Evolutionary conservation across 306 rosid species (phyloP).

Genomic region (Bauhinia variegata): DNA sequence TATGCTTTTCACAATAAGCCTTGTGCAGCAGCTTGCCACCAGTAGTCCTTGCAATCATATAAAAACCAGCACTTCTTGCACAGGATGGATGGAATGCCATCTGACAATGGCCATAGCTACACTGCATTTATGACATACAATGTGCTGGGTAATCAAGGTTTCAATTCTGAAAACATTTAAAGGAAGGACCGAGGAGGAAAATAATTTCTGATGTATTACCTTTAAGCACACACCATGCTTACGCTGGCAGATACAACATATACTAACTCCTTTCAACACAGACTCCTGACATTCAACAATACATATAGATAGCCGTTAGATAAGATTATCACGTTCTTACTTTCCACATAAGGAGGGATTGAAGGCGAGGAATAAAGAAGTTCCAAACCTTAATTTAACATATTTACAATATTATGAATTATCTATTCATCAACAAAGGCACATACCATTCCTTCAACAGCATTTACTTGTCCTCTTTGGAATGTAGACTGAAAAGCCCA

Average conservation of each 20-base stretch:
- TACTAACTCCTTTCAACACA: conserved; percentile 60
- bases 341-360: no score
- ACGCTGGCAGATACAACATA: conserved; percentile 72
- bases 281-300: conserved; percentile 61
- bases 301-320: conserved; percentile 5
- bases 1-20: conserved; percentile 94
- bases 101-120: conserved; percentile 91
- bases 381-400: not conserved
- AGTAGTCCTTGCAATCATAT: conserved; percentile 65
- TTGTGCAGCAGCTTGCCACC: conserved; percentile 88
- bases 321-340: conserved; percentile 7
- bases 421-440: conserved; percentile 30
- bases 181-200: conserved; percentile 18
- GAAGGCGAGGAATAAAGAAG: no score
- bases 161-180: conserved; percentile 21
- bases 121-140: conserved; percentile 60
- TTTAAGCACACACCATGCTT: conserved; percentile 85
- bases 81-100: conserved; percentile 85
- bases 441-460: conserved; percentile 89
- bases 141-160: conserved; percentile 23
- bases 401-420: not conserved
- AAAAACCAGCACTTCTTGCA: conserved; percentile 85
- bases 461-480: conserved; percentile 80
- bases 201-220: conserved; percentile 46
- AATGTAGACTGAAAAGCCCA: conserved; percentile 89